A percentile compares a stretch with the other conserved stretches of the same genome.
phyloP scores from a whole-genome alignment of 306 rosid genomes.

The Datisca glomerata region DNA sequence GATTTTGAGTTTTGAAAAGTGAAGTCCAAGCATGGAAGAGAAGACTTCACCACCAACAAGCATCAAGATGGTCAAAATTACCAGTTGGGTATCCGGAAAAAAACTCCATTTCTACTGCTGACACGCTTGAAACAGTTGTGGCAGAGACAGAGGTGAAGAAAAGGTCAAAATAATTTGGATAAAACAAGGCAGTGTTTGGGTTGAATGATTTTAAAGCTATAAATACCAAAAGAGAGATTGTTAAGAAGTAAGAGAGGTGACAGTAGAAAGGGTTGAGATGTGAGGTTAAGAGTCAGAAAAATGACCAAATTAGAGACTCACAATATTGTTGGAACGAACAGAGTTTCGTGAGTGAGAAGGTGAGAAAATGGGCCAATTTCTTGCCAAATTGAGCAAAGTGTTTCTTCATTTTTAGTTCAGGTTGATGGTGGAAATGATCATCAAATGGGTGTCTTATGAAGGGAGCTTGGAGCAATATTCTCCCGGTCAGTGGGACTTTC shows the following conservation, averaged over 20 bases:
- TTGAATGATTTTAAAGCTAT: conserved; percentile 28
- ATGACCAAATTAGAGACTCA: too few relatives aligned
- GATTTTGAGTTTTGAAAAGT: conserved; percentile 24
- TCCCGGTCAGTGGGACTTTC: too few relatives aligned
- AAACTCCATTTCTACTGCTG: conserved; percentile 47
- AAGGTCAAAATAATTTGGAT: conserved; percentile 23
- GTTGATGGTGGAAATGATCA: too few relatives aligned
- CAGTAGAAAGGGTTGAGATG: conserved; percentile 9
- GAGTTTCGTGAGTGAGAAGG: too few relatives aligned
- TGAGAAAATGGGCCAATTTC: too few relatives aligned
- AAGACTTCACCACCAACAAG: conserved; percentile 54
- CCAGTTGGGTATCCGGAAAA: conserved; percentile 36
- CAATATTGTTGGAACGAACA: too few relatives aligned
- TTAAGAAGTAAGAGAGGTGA: conserved; percentile 29
- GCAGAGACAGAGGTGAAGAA: conserved; percentile 75
- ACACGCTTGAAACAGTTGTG: conserved; percentile 65
- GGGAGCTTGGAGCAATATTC: too few relatives aligned
- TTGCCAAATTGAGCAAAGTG: too few relatives aligned
- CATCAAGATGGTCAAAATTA: conserved; percentile 36
- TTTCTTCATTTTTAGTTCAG: too few relatives aligned
- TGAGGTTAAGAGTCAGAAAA: not conserved
- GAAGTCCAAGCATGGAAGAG: conserved; percentile 25
- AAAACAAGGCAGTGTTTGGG: conserved; percentile 5
- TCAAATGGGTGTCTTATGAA: too few relatives aligned
- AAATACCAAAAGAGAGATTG: conserved; percentile 34